Evolutionary conservation across 805 yeast genomes (phyloP).

Genomic region (Saccharomycopsis schoenii): DNA sequence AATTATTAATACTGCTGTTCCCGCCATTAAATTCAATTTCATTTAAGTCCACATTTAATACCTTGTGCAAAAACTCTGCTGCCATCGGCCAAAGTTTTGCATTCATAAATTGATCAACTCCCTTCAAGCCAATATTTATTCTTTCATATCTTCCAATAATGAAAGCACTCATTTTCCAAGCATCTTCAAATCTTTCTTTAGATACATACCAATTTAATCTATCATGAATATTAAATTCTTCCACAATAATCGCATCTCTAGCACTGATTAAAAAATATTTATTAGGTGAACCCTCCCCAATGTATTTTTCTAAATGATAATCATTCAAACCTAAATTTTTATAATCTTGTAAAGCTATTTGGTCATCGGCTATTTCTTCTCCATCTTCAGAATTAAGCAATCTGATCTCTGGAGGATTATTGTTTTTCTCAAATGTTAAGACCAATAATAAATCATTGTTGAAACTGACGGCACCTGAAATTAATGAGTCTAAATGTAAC

Average conservation of each 20-base stretch:
- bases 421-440: slow-evolving; percentile 32
- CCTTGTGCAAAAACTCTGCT: slow-evolving; percentile 36
- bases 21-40: neutral
- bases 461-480: slow-evolving; percentile 73
- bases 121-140: slow-evolving; percentile 49
- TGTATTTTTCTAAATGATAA: slow-evolving; percentile 52
- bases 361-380: slow-evolving; percentile 71
- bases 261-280: slow-evolving; percentile 69
- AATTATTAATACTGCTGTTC: slow-evolving; percentile 1
- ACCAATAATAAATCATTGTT: slow-evolving; percentile 61
- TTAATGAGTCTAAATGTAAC: slow-evolving; percentile 35
- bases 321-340: slow-evolving; percentile 68
- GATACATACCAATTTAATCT: slow-evolving; percentile 64
- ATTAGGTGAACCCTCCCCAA: slow-evolving; percentile 29
- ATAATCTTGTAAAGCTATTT: slow-evolving; percentile 50
- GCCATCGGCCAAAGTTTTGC: slow-evolving; percentile 47
- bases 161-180: slow-evolving; percentile 69
- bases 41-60: slow-evolving; percentile 24
- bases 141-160: slow-evolving; percentile 42
- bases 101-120: slow-evolving; percentile 28
- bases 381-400: slow-evolving; percentile 57
- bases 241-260: slow-evolving; percentile 68
- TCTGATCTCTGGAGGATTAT: slow-evolving; percentile 60
- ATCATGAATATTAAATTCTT: slow-evolving; percentile 61
- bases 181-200: slow-evolving; percentile 45